These are phyloP conservation scores for Boletus subparvulus DNA, from an alignment of 768 basidiomycete genomes.

Conservation along the genomic window DNA sequence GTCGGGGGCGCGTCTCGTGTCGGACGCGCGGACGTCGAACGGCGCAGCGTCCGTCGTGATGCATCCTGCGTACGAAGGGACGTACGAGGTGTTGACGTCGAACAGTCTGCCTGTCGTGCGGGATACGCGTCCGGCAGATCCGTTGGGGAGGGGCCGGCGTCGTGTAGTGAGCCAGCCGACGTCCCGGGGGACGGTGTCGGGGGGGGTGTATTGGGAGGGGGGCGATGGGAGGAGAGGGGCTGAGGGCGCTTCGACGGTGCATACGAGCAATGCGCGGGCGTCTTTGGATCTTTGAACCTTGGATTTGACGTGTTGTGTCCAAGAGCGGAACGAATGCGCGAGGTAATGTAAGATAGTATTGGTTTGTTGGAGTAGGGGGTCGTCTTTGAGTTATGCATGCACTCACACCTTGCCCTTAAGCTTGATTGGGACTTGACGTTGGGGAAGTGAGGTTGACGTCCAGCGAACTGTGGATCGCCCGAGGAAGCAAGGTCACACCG, in stretches of 20 bases:
- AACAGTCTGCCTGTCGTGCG: slow-evolving; percentile 8
- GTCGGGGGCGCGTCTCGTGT: slow-evolving; percentile 27
- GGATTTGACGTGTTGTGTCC: too few species aligned
- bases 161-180: slow-evolving; percentile 21
- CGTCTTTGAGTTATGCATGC: too few species aligned
- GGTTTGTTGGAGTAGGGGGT: too few species aligned
- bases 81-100: slow-evolving; percentile 33
- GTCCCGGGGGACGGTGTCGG: not conserved
- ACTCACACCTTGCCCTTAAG: too few species aligned
- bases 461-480: too few species aligned
- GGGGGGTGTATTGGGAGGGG: slow-evolving; percentile 20
- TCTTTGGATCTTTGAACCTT: slow-evolving; percentile 17
- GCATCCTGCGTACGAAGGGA: slow-evolving; percentile 41
- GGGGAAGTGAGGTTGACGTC: too few species aligned
- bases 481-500: too few species aligned
- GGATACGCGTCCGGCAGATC: slow-evolving; percentile 24
- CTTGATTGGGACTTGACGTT: too few species aligned
- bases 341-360: too few species aligned
- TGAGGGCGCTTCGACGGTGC: slow-evolving; percentile 7
- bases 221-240: not conserved
- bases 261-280: slow-evolving; percentile 24
- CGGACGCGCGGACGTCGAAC: slow-evolving; percentile 38
- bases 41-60: slow-evolving; percentile 23
- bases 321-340: too few species aligned
- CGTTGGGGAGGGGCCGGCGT: slow-evolving; percentile 31